Conservation (phyloP, 164 flowering plant species). For the Akebia trifoliata region DNA sequence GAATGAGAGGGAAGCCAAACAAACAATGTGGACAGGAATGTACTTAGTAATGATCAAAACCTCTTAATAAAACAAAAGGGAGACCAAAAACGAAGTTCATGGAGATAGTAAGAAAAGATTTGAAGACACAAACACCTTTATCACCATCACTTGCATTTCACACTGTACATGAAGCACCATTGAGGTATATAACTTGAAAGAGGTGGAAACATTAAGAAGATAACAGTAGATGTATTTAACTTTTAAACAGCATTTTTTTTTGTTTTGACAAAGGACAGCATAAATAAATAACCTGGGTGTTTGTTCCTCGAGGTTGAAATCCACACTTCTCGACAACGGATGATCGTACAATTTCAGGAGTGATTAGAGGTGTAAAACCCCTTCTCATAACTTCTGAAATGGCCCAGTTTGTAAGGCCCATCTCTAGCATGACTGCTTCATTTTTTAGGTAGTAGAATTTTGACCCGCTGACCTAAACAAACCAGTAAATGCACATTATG, state of each 20-base stretch:
- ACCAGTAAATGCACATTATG: constrained; percentile 3
- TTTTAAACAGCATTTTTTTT: too few species aligned
- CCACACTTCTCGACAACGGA: constrained; percentile 93
- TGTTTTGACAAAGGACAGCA: neutral
- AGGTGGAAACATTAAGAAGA: too few species aligned
- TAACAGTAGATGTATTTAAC: too few species aligned
- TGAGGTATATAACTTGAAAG: neutral
- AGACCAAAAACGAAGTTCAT: neutral
- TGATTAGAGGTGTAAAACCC: constrained; percentile 74
- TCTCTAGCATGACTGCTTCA: constrained; percentile 88
- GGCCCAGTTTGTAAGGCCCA: constrained; percentile 93
- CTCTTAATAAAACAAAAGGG: neutral
- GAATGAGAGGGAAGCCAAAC: neutral
- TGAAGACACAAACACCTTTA: too few species aligned
- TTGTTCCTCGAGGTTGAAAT: constrained; percentile 92
- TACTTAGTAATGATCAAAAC: too few species aligned
- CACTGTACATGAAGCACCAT: too few species aligned
- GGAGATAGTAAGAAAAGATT: too few species aligned
- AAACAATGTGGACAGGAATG: too few species aligned
- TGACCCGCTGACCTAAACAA: constrained; percentile 84
- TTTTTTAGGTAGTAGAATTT: constrained; percentile 94
- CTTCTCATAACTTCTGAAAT: constrained; percentile 70
- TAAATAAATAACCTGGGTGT: constrained; percentile 66
- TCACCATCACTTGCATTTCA: too few species aligned
- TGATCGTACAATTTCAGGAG: constrained; percentile 90